Evolutionary conservation across 768 basidiomycete genomes (phyloP), one percentile per base, ranked within the genome.

Genomic region (Gymnopilus junonius): DNA sequence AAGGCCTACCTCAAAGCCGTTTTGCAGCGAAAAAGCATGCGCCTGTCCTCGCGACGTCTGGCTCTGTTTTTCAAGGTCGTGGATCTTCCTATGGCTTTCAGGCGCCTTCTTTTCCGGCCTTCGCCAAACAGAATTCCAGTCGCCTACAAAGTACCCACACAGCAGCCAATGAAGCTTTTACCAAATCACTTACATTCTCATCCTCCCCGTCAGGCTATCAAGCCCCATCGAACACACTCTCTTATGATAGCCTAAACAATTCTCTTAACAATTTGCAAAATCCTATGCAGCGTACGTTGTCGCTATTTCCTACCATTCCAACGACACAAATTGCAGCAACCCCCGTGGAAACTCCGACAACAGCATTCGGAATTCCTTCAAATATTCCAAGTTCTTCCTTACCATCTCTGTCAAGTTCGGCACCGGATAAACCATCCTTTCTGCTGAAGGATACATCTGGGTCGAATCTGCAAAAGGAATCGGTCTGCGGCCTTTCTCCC

Each of bases 401-500:
- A 5, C 59, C 59, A n/a, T 56, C 59, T 15, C 46, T 60, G 8
- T 50, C 59, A 39, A 53, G 61, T 25, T 64, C 58, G 29, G 37
- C 23, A n/a, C 12, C 39, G 20, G 48, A 37, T 15, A 17, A 27
- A 43, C 53, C 51, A 27, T 50, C 59, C 12, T 34, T 45, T 8
- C 11, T 14, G 25, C 51, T 23, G 12, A 50, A n/a, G 20, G 23
- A 54, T 21, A 54, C 55, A 8, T 23, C 55, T 27, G 48, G 17
- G 6, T 39, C 56, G 5, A 8, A n/a, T 5, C 29, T 25, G 20
- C 29, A 34, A 17, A 29, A 27, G 21, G 37, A 59, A 31, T 6
- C 4, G 8, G 23, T 12, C n/a, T 2, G 23, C 6, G 23, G 2
- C 35, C 55, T 84, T 58, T 67, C 79, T 63, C 45, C 78, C 8